Conservation (phyloP, 2,329 filamentous ascomycete genomes). For the Biscogniauxia sp. region DNA sequence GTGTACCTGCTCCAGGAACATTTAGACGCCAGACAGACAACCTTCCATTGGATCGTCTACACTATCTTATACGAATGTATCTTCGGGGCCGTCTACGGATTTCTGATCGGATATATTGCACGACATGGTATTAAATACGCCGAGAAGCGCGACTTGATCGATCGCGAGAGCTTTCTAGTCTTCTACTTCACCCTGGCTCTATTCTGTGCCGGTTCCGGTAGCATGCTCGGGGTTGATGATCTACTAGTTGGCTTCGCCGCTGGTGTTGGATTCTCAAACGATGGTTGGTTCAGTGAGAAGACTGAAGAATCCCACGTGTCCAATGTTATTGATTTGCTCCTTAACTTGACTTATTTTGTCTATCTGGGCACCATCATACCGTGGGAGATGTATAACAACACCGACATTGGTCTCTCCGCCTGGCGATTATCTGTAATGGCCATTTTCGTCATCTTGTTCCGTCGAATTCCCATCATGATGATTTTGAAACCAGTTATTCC, state of each 20-base stretch:
- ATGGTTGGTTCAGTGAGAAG: conserved; percentile 98
- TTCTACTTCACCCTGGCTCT: conserved; percentile 98
- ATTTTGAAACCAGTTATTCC: conserved; percentile 87
- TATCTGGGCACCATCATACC: conserved; percentile 97
- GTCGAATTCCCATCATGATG: conserved; percentile 94
- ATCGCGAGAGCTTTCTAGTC: conserved; percentile 94
- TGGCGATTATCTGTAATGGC: conserved; percentile 94
- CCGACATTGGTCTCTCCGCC: conserved; percentile 69
- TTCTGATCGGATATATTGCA: conserved; percentile 82
- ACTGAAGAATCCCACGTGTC: conserved; percentile 98
- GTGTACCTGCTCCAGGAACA: conserved; percentile 86
- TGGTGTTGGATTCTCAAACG: conserved; percentile 98
- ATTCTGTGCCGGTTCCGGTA: conserved; percentile 92
- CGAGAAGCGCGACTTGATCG: conserved; percentile 81
- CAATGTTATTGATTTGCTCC: conserved; percentile 95
- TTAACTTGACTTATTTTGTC: conserved; percentile 98
- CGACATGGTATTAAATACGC: conserved; percentile 87
- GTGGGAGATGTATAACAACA: conserved; percentile 85
- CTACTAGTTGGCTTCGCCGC: conserved; percentile 91
- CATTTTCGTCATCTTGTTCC: conserved; percentile 92
- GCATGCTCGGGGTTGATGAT: conserved; percentile 88
- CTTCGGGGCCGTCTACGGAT: conserved; percentile 86
- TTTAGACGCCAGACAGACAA: conserved; percentile 64
- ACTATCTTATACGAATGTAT: conserved; percentile 95
- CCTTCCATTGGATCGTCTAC: conserved; percentile 83